These are phyloP conservation scores for Anthoceros angustus DNA, from an alignment of 225 moss, liverwort and hornwort species.

Conservation along the genomic window DNA sequence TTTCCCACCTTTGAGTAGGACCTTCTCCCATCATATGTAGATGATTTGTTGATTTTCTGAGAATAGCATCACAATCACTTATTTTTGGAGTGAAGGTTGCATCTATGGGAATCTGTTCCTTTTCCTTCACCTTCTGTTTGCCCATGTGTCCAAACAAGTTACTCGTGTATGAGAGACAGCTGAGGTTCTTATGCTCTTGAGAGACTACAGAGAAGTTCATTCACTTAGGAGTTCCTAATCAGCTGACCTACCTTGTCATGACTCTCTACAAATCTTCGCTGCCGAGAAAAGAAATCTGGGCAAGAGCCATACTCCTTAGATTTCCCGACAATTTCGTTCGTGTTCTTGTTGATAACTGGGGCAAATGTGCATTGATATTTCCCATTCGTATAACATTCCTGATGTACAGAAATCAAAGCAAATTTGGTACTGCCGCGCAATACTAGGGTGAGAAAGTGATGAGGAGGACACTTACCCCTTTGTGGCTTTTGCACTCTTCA, in stretches of 20 bases:
- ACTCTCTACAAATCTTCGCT: not conserved
- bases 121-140: not conserved
- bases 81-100: not conserved
- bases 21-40: not conserved
- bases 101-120: not conserved
- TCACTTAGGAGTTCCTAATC: too few species aligned
- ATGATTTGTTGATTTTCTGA: not conserved
- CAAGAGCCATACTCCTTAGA: slow-evolving; percentile 2
- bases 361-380: slow-evolving; percentile 1
- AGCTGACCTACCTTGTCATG: not conserved
- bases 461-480: not conserved
- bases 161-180: too few species aligned
- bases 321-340: not conserved
- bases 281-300: not conserved
- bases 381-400: slow-evolving; percentile 1
- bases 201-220: too few species aligned
- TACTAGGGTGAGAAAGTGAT: not conserved
- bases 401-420: not conserved
- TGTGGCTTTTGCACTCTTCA: not conserved
- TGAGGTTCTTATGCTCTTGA: too few species aligned
- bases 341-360: slow-evolving; percentile 1
- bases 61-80: not conserved
- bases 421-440: not conserved
- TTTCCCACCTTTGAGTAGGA: not conserved
- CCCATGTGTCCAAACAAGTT: too few species aligned